Percentiles rank a stretch among this genome's conserved stretches.
Conservation (phyloP, 2,329 filamentous ascomycete genomes). For the Aureobasidium lini region DNA sequence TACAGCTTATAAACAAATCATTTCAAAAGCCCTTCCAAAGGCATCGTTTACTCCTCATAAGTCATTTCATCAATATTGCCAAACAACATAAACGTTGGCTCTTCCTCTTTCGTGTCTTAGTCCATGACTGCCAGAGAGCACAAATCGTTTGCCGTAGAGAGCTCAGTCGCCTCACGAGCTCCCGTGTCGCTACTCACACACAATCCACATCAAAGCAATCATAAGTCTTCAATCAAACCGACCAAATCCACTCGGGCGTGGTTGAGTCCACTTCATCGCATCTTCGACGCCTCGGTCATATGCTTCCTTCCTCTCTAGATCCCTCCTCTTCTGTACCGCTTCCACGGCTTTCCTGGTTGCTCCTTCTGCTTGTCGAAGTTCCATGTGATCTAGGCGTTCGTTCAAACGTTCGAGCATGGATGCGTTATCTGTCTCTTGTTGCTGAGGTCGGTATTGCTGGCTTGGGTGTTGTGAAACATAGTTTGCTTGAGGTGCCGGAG, state of each 20-base stretch:
- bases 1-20: too few relatives aligned
- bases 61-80: too few relatives aligned
- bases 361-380: neutral
- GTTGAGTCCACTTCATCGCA: neutral
- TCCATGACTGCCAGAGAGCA: too few relatives aligned
- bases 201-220: too few relatives aligned
- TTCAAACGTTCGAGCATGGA: neutral
- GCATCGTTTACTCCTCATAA: too few relatives aligned
- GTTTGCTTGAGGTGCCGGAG: neutral
- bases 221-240: neutral
- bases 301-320: neutral
- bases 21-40: too few relatives aligned
- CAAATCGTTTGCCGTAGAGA: too few relatives aligned
- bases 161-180: too few relatives aligned
- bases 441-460: neutral
- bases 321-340: neutral
- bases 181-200: too few relatives aligned
- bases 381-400: neutral
- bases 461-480: neutral
- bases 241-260: neutral
- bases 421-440: neutral
- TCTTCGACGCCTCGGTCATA: slow-evolving; percentile 1
- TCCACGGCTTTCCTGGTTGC: neutral
- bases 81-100: too few relatives aligned
- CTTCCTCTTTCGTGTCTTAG: too few relatives aligned